phyloP scores from a whole-genome alignment of 805 yeast genomes.

The Candida golubevii region DNA sequence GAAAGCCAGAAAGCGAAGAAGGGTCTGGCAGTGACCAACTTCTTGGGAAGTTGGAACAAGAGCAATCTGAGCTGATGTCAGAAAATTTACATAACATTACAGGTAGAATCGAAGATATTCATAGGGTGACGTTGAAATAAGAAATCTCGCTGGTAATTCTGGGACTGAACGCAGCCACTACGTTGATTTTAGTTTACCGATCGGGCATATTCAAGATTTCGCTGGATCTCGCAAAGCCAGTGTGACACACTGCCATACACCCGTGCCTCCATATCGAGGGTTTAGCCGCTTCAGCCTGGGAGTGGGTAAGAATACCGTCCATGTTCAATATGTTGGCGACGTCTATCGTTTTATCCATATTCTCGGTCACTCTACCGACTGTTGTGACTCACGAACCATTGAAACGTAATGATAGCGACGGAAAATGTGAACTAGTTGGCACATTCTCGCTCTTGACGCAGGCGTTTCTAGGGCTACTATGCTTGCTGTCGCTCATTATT shows the following conservation, averaged over 20 bases:
- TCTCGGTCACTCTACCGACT: constrained; percentile 12
- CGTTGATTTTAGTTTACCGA: no score
- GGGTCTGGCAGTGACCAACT: constrained; percentile 31
- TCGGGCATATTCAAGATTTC: no score
- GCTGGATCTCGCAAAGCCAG: no score
- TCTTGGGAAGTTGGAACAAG: constrained; percentile 19
- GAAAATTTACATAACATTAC: neutral
- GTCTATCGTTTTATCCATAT: constrained; percentile 1
- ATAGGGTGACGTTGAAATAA: neutral
- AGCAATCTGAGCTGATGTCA: constrained; percentile 5
- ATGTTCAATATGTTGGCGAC: constrained; percentile 4
- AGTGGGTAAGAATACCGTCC: no score
- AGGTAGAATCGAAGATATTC: neutral
- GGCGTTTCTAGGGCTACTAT: constrained; percentile 67
- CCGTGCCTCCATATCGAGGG: no score
- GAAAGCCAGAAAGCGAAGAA: constrained; percentile 15
- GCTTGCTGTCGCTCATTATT: constrained; percentile 65
- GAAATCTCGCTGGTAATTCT: no score
- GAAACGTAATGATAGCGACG: constrained; percentile 17
- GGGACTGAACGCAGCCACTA: no score
- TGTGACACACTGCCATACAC: no score
- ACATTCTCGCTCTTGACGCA: constrained; percentile 84
- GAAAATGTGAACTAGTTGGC: constrained; percentile 56
- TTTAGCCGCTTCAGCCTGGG: no score
- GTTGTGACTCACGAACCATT: neutral